Percentiles rank a stretch among this genome's conserved stretches.
Evolutionary conservation across 192 early-diverging fungal genomes (phyloP).

Genomic region (Linderina pennispora): DNA sequence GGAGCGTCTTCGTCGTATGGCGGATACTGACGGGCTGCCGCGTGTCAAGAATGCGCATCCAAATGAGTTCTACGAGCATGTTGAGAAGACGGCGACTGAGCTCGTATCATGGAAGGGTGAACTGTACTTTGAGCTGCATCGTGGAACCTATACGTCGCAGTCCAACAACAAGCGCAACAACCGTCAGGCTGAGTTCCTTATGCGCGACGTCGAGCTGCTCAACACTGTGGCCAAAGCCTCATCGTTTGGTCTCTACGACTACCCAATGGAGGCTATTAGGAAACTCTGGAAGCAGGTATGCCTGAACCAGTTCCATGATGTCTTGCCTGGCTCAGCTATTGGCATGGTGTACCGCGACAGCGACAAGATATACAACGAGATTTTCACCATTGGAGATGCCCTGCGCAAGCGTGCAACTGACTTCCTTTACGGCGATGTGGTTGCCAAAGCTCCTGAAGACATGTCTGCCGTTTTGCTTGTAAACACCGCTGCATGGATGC

Average conservation of each 20-base stretch:
- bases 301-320: conserved; percentile 97
- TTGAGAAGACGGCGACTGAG: conserved; percentile 63
- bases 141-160: conserved; percentile 94
- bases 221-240: conserved; percentile 46
- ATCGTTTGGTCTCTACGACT: conserved; percentile 15
- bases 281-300: conserved; percentile 82
- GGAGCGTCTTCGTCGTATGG: conserved; percentile 71
- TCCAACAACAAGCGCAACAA: conserved; percentile 79
- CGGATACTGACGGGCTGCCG: conserved; percentile 68
- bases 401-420: conserved; percentile 43
- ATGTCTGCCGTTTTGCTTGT: conserved; percentile 36
- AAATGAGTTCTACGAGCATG: conserved; percentile 72
- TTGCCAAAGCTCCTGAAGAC: background rate
- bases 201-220: conserved; percentile 78
- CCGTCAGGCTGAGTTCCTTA: conserved; percentile 72
- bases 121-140: conserved; percentile 96
- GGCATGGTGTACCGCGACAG: conserved; percentile 88
- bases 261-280: conserved; percentile 72
- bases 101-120: conserved; percentile 90
- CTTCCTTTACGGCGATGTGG: conserved; percentile 16
- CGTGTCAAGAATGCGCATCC: conserved; percentile 68
- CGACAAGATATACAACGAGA: conserved; percentile 38
- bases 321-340: conserved; percentile 87
- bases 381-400: conserved; percentile 26
- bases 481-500: conserved; percentile 62